These are phyloP conservation scores for Eremochloa ophiuroides DNA, from an alignment of 176 grass and related monocot genomes.

Conservation along the genomic window DNA sequence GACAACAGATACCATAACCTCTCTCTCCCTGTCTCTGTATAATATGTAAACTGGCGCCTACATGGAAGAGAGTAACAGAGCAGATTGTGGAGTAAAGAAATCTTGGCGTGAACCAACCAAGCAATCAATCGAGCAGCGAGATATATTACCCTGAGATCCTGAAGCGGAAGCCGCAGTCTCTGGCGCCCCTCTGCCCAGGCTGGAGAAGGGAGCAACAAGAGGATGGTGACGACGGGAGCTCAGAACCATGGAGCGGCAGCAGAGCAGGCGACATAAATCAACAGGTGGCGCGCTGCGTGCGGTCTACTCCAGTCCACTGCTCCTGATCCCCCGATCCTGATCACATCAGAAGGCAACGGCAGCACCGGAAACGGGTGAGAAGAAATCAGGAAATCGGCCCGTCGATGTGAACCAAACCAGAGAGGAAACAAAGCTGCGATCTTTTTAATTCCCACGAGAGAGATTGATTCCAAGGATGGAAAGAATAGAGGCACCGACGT, in stretches of 20 bases:
- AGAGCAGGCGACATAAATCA: slow-evolving; percentile 53
- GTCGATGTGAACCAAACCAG: not conserved
- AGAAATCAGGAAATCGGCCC: not conserved
- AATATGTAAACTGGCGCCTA: not conserved
- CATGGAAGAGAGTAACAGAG: not conserved
- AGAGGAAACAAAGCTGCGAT: not conserved
- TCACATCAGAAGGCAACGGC: not conserved
- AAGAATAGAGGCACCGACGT: not conserved
- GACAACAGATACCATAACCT: not conserved
- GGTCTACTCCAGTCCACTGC: slow-evolving; percentile 8
- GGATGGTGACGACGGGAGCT: slow-evolving; percentile 33
- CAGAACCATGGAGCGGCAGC: slow-evolving; percentile 47
- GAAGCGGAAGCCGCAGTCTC: slow-evolving; percentile 13
- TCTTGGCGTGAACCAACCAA: not conserved
- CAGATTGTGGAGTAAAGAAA: not conserved
- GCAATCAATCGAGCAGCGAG: not conserved
- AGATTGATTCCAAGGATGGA: not conserved
- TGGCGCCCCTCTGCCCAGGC: slow-evolving; percentile 28
- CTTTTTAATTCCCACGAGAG: not conserved
- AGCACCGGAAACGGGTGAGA: not conserved
- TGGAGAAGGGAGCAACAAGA: slow-evolving; percentile 26
- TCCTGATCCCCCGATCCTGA: not conserved
- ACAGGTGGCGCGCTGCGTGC: not conserved
- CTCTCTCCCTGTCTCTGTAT: not conserved
- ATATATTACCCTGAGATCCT: slow-evolving; percentile 36